Evolutionary conservation across 2,329 filamentous ascomycete genomes (phyloP), one percentile per base, ranked within the genome.

Genomic region (Huntiella bhutanensis): DNA sequence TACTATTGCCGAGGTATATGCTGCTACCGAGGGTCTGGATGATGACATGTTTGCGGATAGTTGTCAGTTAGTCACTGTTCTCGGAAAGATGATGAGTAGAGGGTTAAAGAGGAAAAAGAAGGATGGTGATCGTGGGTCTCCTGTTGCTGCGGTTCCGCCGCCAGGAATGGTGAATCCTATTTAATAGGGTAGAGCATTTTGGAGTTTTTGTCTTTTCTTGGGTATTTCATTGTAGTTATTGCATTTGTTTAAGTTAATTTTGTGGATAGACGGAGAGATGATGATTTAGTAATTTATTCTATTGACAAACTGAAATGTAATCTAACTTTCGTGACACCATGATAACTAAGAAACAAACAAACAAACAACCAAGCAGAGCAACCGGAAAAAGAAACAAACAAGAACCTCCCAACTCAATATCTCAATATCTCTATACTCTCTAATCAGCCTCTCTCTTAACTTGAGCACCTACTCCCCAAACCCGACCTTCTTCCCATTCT

Each of bases 1-100:
- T 34, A 84, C 87, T 3, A 91, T 96, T 51, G 73, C 82, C 37
- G 85, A 94, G 55, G 88, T 95, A 1, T 95, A 95, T 58, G 81
- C 86, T 48, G 85, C 86, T 1, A 77, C 81, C 45, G 87, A 95
- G 60, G 84, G 83, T 15, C 88, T 96, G 76, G 84, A 92, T 49
- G 87, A 96, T 56, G 85, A 92, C 53, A 92, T 91, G 67, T 98
- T 95, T 58, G 76, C 82, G 53, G 91, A 96, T 59, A 85, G 87
- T 0, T 86, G 85, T 49, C 82, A 88, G 55, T 70, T 95, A 10
- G 87, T 96, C 6, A 80, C 82, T 1, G 78, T 91, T 0, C 62
- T 96, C 1, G 85, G 84, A 5, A 83, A 80, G 56, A 91, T 95
- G 78, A 84, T 87, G 71, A 87, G 82, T 62, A 73, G 85, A 43